Percentiles rank a stretch among this genome's conserved stretches.
phyloP scores from a whole-genome alignment of 495 filamentous ascomycete species.

The Podospora appendiculata region DNA sequence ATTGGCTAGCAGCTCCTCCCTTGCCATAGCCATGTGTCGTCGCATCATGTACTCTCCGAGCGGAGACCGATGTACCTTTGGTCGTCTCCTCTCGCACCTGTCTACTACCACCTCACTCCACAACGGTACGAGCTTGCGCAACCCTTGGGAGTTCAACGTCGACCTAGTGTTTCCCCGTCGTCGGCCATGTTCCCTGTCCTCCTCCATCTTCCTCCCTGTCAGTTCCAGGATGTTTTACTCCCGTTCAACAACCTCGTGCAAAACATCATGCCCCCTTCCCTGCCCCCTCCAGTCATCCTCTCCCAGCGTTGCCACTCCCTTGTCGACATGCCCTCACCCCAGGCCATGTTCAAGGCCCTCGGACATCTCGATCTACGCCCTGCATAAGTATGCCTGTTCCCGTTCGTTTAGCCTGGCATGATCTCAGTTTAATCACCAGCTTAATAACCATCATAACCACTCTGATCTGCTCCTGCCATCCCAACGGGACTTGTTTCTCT shows the following conservation, averaged over 20 bases:
- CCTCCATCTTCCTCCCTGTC: neutral
- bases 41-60: neutral
- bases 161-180: too few relatives aligned
- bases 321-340: neutral
- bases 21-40: neutral
- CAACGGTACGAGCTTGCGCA: neutral
- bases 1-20: too few relatives aligned
- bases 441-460: neutral
- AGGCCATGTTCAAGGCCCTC: neutral
- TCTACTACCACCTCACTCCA: neutral
- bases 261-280: neutral
- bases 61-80: neutral
- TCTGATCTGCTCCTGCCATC: neutral
- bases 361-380: constrained; percentile 3
- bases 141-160: too few relatives aligned
- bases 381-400: constrained; percentile 9
- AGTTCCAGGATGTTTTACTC: neutral
- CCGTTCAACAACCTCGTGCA: neutral
- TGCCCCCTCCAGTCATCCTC: neutral
- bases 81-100: neutral
- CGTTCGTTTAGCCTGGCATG: neutral
- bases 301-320: neutral
- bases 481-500: constrained; percentile 4
- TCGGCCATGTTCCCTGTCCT: neutral
- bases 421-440: constrained; percentile 11